phyloP scores from a whole-genome alignment of 169 alveolate genomes.

The Plasmodium vinckei region DNA sequence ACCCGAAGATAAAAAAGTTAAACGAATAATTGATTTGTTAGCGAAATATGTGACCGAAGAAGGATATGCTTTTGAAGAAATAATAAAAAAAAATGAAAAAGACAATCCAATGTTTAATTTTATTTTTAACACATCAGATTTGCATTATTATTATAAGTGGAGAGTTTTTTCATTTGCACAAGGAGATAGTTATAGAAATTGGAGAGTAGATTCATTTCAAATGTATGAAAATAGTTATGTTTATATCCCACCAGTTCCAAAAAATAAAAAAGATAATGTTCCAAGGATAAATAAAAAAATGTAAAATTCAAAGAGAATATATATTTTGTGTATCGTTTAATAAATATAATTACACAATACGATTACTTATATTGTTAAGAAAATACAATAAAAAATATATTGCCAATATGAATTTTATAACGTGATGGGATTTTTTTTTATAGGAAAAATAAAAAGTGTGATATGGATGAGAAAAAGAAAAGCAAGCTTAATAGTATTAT shows the following conservation, averaged over 20 bases:
- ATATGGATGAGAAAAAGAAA: slow-evolving; percentile 51
- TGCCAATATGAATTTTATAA: too few relatives aligned
- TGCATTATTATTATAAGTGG: slow-evolving; percentile 70
- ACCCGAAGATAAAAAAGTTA: slow-evolving; percentile 78
- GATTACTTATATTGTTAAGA: too few relatives aligned
- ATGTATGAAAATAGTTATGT: slow-evolving; percentile 65
- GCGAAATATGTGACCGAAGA: slow-evolving; percentile 83
- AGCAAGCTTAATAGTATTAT: slow-evolving; percentile 45
- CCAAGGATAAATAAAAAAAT: slow-evolving; percentile 18
- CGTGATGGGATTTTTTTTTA: background rate
- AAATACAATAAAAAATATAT: too few relatives aligned
- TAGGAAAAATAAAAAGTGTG: slow-evolving; percentile 47
- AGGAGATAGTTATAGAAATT: slow-evolving; percentile 75
- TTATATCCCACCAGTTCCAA: slow-evolving; percentile 53
- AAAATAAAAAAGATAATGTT: slow-evolving; percentile 24
- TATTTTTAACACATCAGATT: slow-evolving; percentile 65
- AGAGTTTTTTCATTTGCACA: slow-evolving; percentile 74
- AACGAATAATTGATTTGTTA: slow-evolving; percentile 80
- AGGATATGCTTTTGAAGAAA: slow-evolving; percentile 64
- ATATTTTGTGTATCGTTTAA: too few relatives aligned
- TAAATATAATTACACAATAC: too few relatives aligned
- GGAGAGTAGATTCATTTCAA: slow-evolving; percentile 76
- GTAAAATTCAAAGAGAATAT: background rate
- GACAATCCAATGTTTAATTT: slow-evolving; percentile 50
- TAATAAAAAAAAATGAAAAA: slow-evolving; percentile 51